Base-by-base conservation (phyloP, 148 eudicot species). In the Drosera capensis region DNA sequence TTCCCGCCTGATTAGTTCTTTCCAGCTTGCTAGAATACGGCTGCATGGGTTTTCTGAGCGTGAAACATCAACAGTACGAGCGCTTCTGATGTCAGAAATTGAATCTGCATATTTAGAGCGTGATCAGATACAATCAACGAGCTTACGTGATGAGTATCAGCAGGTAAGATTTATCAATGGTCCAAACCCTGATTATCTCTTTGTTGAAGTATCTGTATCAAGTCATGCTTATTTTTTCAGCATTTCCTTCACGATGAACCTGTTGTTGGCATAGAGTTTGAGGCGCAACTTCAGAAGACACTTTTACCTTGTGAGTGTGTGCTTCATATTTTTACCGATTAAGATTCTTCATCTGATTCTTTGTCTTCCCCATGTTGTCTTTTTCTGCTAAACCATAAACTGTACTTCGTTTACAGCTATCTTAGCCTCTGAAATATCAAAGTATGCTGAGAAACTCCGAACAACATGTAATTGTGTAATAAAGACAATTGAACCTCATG, bases 61-160 rank as follows among this genome's bases (percentile, higher is more conserved):
- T 34, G 96, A 86, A 67, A 71, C 78, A 58, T 71, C 84, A 16
- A 60, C 78, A 42, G 79, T 55, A 20, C 74, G 83, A 24, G 70
- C 96, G 46, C 48, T 71, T 25, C 60, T 75, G 20, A 63, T 81
- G 80, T 81, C 93, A 24, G 87, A 81, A 61, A 81, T 86, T 62
- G 96, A 86, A 58, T 86, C 96, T 66, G 77, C 87, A 15, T 81
- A 60, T 67, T 68, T 81, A 38, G 96, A 86, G 71, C 86, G 87
- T 59, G 87, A 81, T 49, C 93, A 78, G 57, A 73, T 73, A 62
- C 87, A 86, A 62, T 81, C 96, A 48, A 81, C 77, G 54, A 78
- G 70, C 68, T 68, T 80, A 57, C 59, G 92, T 46, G 92, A 81
- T 65, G 92, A 86, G 60, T 86, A 78, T 64, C 58, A 75, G 65